Evolutionary conservation across 169 alveolate species (phyloP).

Genomic region (Plasmodium vivax): DNA sequence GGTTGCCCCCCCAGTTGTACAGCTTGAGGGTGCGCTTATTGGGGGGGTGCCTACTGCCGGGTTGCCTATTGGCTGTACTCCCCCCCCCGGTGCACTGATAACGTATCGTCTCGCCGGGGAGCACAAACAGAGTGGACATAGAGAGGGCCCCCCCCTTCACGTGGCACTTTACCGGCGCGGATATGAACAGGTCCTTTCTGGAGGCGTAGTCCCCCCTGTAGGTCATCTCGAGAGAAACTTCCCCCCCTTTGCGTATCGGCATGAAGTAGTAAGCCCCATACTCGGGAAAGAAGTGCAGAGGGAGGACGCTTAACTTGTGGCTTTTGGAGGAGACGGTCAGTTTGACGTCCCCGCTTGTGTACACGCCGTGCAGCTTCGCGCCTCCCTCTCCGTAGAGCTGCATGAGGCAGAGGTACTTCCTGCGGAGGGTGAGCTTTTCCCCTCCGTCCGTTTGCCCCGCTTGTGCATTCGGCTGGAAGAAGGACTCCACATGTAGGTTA

Average conservation of each 20-base stretch:
- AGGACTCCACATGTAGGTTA: slow-evolving; percentile 5
- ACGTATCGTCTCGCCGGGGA: slow-evolving; percentile 23
- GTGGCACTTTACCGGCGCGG: slow-evolving; percentile 11
- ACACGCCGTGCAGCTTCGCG: not conserved
- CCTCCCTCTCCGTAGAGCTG: not conserved
- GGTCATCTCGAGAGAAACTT: slow-evolving; percentile 8
- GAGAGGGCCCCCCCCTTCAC: slow-evolving; percentile 2
- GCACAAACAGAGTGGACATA: slow-evolving; percentile 36
- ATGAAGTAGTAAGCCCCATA: slow-evolving; percentile 6
- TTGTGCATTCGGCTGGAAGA: not conserved
- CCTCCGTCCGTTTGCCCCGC: not conserved
- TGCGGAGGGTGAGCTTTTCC: slow-evolving; percentile 12
- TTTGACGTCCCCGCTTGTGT: not conserved
- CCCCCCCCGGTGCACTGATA: slow-evolving; percentile 31
- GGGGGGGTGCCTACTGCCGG: not conserved
- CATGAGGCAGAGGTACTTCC: slow-evolving; percentile 18
- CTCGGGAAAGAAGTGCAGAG: slow-evolving; percentile 9
- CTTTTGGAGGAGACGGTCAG: not conserved
- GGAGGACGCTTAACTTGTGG: not conserved
- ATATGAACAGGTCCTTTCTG: not conserved
- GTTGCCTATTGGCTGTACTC: not conserved
- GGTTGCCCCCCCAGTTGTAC: not conserved
- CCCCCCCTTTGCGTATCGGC: not conserved
- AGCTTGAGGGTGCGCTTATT: not conserved
- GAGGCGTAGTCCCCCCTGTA: not conserved